phyloP scores from a whole-genome alignment of 257 asterid genomes.

The Solanum sejunctum region DNA sequence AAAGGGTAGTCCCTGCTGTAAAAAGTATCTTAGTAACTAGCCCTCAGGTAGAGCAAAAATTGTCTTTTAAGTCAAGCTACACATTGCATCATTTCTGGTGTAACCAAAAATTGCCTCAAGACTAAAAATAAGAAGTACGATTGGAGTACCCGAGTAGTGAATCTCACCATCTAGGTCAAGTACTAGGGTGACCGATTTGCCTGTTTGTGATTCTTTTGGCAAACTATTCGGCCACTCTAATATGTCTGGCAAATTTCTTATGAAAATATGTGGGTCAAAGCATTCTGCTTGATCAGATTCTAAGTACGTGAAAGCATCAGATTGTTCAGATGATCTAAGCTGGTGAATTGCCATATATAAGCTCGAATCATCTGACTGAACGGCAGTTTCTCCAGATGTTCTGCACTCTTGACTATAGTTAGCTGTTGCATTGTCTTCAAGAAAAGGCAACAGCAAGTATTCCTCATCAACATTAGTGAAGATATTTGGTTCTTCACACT shows the following conservation, averaged over 20 bases:
- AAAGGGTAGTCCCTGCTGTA: background rate
- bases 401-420: constrained; percentile 25
- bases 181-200: constrained; percentile 53
- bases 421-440: constrained; percentile 45
- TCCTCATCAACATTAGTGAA: constrained; percentile 56
- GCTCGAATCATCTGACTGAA: constrained; percentile 44
- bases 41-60: background rate
- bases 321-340: constrained; percentile 35
- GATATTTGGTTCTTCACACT: constrained; percentile 51
- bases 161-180: constrained; percentile 92
- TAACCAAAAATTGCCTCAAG: background rate
- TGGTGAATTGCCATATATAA: constrained; percentile 63
- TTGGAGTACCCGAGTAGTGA: background rate
- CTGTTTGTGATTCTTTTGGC: constrained; percentile 30
- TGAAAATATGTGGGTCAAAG: constrained; percentile 83
- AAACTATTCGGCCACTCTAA: constrained; percentile 31
- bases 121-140: background rate
- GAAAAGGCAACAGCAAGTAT: constrained; percentile 40
- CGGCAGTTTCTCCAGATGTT: constrained; percentile 25
- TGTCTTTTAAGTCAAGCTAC: background rate
- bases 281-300: constrained; percentile 55
- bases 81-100: background rate
- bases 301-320: constrained; percentile 23
- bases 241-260: constrained; percentile 59
- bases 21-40: background rate